Conservation (phyloP, 192 early-diverging fungal genomes). For the Geranomyces michiganensis region DNA sequence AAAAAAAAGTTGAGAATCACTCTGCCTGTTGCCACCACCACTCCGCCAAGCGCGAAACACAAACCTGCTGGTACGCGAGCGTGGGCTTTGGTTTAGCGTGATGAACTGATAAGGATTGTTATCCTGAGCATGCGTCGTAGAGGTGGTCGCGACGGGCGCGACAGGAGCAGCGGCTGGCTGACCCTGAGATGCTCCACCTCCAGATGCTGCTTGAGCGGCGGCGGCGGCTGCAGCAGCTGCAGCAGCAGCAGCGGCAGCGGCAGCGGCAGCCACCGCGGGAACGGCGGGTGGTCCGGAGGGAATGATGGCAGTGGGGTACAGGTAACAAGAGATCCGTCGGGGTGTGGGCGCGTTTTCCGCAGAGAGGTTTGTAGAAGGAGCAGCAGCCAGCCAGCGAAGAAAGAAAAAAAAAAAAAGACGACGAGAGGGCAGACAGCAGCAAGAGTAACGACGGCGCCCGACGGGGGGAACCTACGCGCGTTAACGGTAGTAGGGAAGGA, state of each 20-base stretch:
- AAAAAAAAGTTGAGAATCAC: no score
- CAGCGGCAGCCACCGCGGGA: background rate
- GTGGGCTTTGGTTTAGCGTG: constrained; percentile 30
- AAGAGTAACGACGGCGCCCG: no score
- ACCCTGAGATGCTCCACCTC: background rate
- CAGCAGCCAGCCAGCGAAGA: no score
- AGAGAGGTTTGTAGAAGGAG: no score
- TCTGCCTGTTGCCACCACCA: no score
- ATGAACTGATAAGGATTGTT: constrained; percentile 38
- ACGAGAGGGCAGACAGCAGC: no score
- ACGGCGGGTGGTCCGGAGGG: background rate
- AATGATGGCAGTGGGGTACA: background rate
- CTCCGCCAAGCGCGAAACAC: no score
- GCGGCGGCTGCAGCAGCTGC: background rate
- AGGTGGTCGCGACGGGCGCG: background rate
- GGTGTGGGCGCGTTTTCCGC: no score
- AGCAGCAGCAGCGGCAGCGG: background rate
- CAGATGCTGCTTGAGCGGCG: background rate
- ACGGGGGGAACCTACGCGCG: no score
- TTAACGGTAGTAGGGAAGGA: no score
- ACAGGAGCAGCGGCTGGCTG: no score
- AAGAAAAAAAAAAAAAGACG: no score
- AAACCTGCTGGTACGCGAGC: constrained; percentile 30
- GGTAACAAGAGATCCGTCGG: background rate
- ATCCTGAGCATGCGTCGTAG: constrained; percentile 7